A percentile compares a stretch with the other conserved stretches of the same genome.
phyloP scores from a whole-genome alignment of 306 rosid species.

The Delonix regia region DNA sequence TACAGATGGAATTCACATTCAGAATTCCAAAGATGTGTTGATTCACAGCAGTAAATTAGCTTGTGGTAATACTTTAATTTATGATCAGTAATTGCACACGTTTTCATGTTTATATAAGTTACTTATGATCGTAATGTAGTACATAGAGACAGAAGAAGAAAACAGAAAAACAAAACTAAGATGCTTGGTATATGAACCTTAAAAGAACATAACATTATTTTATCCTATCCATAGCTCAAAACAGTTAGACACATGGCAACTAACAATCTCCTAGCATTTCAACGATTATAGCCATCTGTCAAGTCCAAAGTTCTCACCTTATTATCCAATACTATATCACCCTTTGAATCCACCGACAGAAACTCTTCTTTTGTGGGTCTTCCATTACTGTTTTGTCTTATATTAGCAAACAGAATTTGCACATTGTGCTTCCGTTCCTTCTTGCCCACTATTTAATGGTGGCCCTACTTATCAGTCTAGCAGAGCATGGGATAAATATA shows the following conservation, averaged over 20 bases:
- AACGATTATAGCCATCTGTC: constrained; percentile 37
- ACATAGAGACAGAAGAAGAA: constrained; percentile 15
- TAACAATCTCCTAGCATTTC: constrained; percentile 29
- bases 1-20: constrained; percentile 97
- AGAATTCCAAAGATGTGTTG: constrained; percentile 81
- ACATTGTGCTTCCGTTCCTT: constrained; percentile 16
- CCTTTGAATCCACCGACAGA: constrained; percentile 27
- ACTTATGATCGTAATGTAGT: background rate
- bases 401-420: constrained; percentile 20
- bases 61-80: constrained; percentile 67
- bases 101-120: constrained; percentile 7
- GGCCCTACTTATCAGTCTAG: background rate
- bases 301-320: constrained; percentile 36
- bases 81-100: constrained; percentile 7
- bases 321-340: constrained; percentile 40
- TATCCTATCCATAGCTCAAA: background rate
- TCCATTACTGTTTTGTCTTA: constrained; percentile 30
- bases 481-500: background rate
- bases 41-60: constrained; percentile 70
- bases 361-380: constrained; percentile 18
- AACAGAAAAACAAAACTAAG: constrained; percentile 5
- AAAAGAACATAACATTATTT: background rate
- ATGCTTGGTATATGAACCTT: constrained; percentile 28
- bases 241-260: constrained; percentile 38
- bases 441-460: background rate